Conservation (phyloP, 177 flowering plant genomes). For the Telopea speciosissima region DNA sequence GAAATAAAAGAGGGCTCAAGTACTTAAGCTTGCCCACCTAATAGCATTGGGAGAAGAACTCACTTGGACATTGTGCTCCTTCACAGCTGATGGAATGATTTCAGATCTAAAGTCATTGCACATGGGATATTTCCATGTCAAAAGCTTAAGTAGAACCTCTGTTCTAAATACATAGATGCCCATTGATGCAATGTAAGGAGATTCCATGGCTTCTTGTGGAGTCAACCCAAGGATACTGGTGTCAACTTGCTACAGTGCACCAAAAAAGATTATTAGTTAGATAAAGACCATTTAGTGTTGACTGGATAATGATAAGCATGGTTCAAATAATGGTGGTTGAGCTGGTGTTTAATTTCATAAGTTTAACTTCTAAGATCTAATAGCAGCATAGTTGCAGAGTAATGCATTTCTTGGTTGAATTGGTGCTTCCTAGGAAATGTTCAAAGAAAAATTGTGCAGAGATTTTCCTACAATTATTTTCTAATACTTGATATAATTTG, state of each 20-base stretch:
- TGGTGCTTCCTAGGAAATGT: too few species aligned
- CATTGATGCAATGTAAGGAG: slow-evolving; percentile 94
- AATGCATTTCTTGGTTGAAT: too few species aligned
- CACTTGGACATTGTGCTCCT: slow-evolving; percentile 77
- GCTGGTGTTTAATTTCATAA: too few species aligned
- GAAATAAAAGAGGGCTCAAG: too few species aligned
- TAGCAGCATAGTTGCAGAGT: too few species aligned
- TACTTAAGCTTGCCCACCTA: not conserved
- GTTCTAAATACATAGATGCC: slow-evolving; percentile 86
- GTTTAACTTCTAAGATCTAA: too few species aligned
- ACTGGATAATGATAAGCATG: not conserved
- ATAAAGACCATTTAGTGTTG: not conserved
- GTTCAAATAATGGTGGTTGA: too few species aligned
- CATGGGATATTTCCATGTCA: slow-evolving; percentile 53
- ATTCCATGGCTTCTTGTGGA: slow-evolving; percentile 47
- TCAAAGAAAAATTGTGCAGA: too few species aligned
- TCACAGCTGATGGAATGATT: slow-evolving; percentile 74
- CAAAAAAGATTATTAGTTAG: slow-evolving; percentile 10
- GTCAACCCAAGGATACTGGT: slow-evolving; percentile 68
- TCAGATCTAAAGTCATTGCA: slow-evolving; percentile 95
- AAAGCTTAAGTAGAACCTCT: slow-evolving; percentile 68
- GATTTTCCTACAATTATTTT: too few species aligned
- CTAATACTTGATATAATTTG: too few species aligned
- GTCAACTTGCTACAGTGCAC: slow-evolving; percentile 62
- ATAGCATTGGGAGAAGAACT: slow-evolving; percentile 3